Percentiles rank a stretch among this genome's conserved stretches.
phyloP scores from a whole-genome alignment of 768 basidiomycete species.

The Kwoniella europaea region DNA sequence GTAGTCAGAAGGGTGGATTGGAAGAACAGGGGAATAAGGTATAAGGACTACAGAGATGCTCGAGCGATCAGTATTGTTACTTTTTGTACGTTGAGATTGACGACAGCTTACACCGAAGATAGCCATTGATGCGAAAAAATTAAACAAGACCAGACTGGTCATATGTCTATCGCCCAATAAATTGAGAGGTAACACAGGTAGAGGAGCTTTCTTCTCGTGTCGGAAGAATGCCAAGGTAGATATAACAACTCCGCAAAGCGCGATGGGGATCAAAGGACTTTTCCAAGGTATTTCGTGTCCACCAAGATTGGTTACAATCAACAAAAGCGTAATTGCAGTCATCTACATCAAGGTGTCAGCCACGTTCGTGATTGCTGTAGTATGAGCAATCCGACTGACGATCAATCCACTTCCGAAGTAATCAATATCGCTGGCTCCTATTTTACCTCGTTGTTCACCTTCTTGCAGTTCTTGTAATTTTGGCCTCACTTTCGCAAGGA shows the following conservation, averaged over 20 bases:
- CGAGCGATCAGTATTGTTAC: not conserved
- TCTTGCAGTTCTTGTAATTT: conserved; percentile 20
- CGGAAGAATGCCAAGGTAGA: conserved; percentile 16
- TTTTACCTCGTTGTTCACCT: conserved; percentile 2
- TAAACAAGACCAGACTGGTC: conserved; percentile 26
- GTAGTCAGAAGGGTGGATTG: conserved; percentile 28
- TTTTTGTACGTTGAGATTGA: not conserved
- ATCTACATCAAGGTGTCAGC: conserved; percentile 17
- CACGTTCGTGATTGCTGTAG: not conserved
- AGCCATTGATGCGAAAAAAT: conserved; percentile 33
- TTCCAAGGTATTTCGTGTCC: conserved; percentile 32
- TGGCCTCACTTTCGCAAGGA: conserved; percentile 22
- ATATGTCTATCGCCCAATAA: conserved; percentile 27
- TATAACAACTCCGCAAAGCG: not conserved
- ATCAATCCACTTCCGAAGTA: conserved; percentile 24
- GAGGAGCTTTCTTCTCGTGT: conserved; percentile 24
- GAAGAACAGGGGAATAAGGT: conserved; percentile 30
- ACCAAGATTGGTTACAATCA: conserved; percentile 31
- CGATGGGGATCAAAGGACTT: conserved; percentile 18
- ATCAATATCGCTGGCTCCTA: conserved; percentile 23
- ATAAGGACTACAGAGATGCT: conserved; percentile 11
- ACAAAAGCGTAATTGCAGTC: conserved; percentile 28
- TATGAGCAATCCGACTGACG: conserved; percentile 8
- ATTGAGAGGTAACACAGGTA: conserved; percentile 27
- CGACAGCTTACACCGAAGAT: conserved; percentile 25